A percentile compares a stretch with the other conserved stretches of the same genome.
Evolutionary conservation across 2,329 filamentous ascomycete genomes (phyloP).

Genomic region (Xylariomycetidae sp.): DNA sequence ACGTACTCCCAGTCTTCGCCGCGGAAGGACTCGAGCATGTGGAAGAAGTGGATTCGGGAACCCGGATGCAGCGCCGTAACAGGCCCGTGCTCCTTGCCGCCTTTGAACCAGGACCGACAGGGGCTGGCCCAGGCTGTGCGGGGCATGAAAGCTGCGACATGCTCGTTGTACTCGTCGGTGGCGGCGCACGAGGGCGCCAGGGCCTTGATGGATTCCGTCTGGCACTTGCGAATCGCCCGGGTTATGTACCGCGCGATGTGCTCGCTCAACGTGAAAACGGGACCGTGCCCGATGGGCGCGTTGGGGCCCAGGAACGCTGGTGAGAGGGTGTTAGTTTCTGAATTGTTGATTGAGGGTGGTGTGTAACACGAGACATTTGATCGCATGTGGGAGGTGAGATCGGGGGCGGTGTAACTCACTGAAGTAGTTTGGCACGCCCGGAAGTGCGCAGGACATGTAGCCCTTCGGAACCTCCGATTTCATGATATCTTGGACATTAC

Average conservation of each 20-base stretch:
- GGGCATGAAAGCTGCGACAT: conserved; percentile 47
- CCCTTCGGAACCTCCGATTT: conserved; percentile 37
- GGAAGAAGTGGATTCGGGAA: conserved; percentile 47
- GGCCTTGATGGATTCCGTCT: conserved; percentile 44
- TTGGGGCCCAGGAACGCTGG: conserved; percentile 48
- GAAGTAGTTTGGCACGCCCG: conserved; percentile 52
- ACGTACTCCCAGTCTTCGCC: conserved; percentile 51
- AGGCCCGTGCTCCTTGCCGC: conserved; percentile 35
- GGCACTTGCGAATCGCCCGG: conserved; percentile 42
- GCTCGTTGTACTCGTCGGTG: conserved; percentile 47
- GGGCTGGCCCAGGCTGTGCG: conserved; percentile 45
- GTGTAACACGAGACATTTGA: background rate
- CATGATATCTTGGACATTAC: conserved; percentile 48
- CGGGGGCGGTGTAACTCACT: conserved; percentile 31
- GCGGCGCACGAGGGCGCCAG: conserved; percentile 41
- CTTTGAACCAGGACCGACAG: conserved; percentile 50
- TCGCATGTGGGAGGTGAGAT: background rate
- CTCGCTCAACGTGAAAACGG: conserved; percentile 46
- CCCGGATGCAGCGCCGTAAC: conserved; percentile 48
- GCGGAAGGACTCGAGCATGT: conserved; percentile 46
- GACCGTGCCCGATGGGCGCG: conserved; percentile 46
- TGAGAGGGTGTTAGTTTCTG: conserved; percentile 1
- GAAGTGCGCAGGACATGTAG: conserved; percentile 50
- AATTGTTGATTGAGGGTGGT: background rate
- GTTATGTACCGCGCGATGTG: conserved; percentile 50